These are phyloP conservation scores for Yamadazyma endophytica DNA, from an alignment of 805 yeast species.

Conservation along the genomic window DNA sequence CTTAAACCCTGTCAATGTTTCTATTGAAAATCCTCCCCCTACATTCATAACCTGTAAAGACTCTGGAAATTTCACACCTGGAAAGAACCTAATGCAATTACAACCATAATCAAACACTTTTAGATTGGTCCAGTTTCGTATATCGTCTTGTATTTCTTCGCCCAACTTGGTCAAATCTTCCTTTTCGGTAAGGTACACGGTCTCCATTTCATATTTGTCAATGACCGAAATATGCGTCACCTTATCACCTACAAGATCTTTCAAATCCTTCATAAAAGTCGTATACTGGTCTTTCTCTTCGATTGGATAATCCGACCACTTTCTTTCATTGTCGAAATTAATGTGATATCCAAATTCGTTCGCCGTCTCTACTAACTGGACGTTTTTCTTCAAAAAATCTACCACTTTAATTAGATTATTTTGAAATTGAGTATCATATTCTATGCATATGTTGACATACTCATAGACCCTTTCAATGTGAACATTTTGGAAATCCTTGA, in stretches of 20 bases:
- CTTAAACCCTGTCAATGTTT: slow-evolving; percentile 35
- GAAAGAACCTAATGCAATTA: slow-evolving; percentile 32
- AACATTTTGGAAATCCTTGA: slow-evolving; percentile 8
- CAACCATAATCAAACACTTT: slow-evolving; percentile 33
- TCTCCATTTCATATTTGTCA: slow-evolving; percentile 29
- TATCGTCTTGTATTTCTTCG: slow-evolving; percentile 34
- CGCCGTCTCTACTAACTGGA: slow-evolving; percentile 11
- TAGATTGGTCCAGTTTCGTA: slow-evolving; percentile 30
- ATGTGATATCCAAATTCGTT: slow-evolving; percentile 30
- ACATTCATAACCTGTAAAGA: slow-evolving; percentile 32
- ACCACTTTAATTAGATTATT: slow-evolving; percentile 16
- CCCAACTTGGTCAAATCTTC: slow-evolving; percentile 28
- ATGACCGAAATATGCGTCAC: slow-evolving; percentile 37
- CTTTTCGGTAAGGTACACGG: slow-evolving; percentile 30
- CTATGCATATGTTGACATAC: slow-evolving; percentile 25
- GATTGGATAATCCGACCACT: slow-evolving; percentile 27
- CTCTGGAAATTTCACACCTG: slow-evolving; percentile 38
- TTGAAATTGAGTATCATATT: slow-evolving; percentile 26
- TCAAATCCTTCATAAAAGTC: slow-evolving; percentile 19
- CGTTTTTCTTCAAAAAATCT: slow-evolving; percentile 17
- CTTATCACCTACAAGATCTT: slow-evolving; percentile 19
- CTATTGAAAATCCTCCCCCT: slow-evolving; percentile 37
- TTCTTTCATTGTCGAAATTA: slow-evolving; percentile 25
- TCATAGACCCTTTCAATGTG: slow-evolving; percentile 9
- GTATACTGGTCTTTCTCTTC: slow-evolving; percentile 21